Evolutionary conservation across 306 rosid genomes (phyloP), one percentile per base, ranked within the genome.

Genomic region (Rosa multiflora): DNA sequence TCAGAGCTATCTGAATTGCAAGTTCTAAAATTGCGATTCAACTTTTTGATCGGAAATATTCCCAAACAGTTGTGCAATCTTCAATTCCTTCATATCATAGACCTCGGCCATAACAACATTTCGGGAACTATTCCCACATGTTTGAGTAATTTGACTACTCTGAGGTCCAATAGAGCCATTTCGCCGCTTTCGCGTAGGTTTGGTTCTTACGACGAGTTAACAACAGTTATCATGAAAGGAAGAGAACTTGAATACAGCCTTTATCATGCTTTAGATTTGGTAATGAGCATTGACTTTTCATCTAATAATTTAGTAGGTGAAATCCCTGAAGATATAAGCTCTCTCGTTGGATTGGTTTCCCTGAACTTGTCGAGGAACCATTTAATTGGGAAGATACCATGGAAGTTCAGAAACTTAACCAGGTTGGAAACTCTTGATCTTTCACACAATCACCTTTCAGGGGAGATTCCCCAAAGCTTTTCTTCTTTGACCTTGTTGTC

Each of bases 281-380:
- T 39, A 23, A 66, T 37, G 5, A 62, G 49, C 67, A 59, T 79
- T 8, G 44, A 79, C 39, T 52, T 79, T 39, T 79, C 82, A 0
- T 71, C 78, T 4, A 79, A 79, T 59, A 35, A 46, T 14, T 71
- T 79, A 21, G 40, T n/a, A 18, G 82, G 82, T 4, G 46, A 46
- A 59, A 70, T 71, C 46, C 77, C 82, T 18, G 63, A 26, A 26
- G 76, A 71, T 23, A 59, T 78, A 2, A 42, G 76, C 4, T n/a
- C 48, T 8, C 63, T 79, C 9, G 6, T 55, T 37, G 51, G 10
- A 11, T 58, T 79, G 77, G 18, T 1, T 1, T 70, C 20, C 49
- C n/a, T 79, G 63, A 71, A 79, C 29, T 35, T 79, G 37, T 71
- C 77, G 6, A 79, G 71, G 62, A 79, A 79, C 62, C 70, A 44